Conservation (phyloP, 2,329 filamentous ascomycete species). For the Trichocomaceae sp. region DNA sequence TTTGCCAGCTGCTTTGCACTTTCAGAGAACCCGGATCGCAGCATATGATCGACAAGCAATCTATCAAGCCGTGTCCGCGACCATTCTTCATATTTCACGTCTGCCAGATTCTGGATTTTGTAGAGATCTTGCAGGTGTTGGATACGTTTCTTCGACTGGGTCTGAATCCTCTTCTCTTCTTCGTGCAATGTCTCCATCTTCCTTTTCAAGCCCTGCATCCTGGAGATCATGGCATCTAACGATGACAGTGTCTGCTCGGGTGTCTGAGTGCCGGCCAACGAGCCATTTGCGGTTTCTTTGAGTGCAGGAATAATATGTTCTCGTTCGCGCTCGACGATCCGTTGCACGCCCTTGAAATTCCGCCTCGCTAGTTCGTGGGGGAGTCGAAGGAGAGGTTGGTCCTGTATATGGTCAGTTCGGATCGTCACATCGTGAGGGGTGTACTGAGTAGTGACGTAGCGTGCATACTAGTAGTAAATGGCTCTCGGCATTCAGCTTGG, state of each 20-base stretch:
- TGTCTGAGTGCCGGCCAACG: slow-evolving; percentile 55
- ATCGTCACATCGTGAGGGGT: slow-evolving; percentile 11
- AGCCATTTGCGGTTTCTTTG: slow-evolving; percentile 52
- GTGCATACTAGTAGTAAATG: slow-evolving; percentile 42
- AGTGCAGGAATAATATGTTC: slow-evolving; percentile 44
- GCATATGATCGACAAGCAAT: slow-evolving; percentile 83
- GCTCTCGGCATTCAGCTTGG: slow-evolving; percentile 45
- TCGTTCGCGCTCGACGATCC: slow-evolving; percentile 42
- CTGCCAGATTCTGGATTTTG: slow-evolving; percentile 70
- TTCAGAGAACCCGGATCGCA: slow-evolving; percentile 73
- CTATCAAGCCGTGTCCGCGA: slow-evolving; percentile 73
- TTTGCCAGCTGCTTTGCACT: slow-evolving; percentile 68
- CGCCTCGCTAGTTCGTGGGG: slow-evolving; percentile 88
- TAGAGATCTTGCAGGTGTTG: slow-evolving; percentile 76
- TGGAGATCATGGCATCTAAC: slow-evolving; percentile 76
- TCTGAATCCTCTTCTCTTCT: slow-evolving; percentile 72
- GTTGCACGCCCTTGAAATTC: slow-evolving; percentile 74
- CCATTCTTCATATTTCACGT: slow-evolving; percentile 93
- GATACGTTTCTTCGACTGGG: slow-evolving; percentile 68
- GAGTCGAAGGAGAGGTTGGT: slow-evolving; percentile 88
- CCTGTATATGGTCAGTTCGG: slow-evolving; percentile 45
- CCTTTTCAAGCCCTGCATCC: slow-evolving; percentile 79
- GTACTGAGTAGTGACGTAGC: slow-evolving; percentile 7
- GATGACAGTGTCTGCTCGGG: slow-evolving; percentile 68
- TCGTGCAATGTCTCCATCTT: slow-evolving; percentile 72